Evolutionary conservation across 2,329 filamentous ascomycete genomes (phyloP), one percentile per base, ranked within the genome.

Genomic region (Diaporthe humulicola): DNA sequence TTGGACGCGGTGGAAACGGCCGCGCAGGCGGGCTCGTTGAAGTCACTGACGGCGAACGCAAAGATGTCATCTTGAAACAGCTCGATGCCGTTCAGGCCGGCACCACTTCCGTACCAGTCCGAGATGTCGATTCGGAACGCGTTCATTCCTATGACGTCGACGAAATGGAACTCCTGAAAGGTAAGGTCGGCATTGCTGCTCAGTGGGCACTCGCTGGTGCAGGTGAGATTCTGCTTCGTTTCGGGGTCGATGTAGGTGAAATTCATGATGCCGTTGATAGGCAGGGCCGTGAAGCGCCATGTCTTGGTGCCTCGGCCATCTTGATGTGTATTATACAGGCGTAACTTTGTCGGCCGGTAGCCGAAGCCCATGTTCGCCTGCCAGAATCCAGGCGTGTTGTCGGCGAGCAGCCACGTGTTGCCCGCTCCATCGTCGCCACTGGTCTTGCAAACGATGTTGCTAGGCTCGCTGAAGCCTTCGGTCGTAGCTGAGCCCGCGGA

Each of bases 261-360:
- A 84, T 98, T 98, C 92, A 99, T 94, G 82, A 99, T 98, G 70
- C 97, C 97, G 77, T 94, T 93, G 80, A 96, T 91, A 7, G 96
- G 96, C 74, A 96, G 86, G 25, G 95, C 94, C 30, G 94, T 95
- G 81, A 95, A 97, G 74, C 95, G 92, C 86, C 95, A 99, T 0
- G 93, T 94, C 85, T 94, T 94, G 40, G 96, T 98, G 40, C 97
- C 96, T 77, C 95, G 92, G 70, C 94, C 95, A 79, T 97, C 91
- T 70, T 92, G 88, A 78, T 94, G 92, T 3, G 96, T 97, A 84
- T 99, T 99, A 87, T 94, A 95, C 33, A 99, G 86, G 71, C 95
- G 92, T 75, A 99, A 85, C 83, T 95, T 97, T 14, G 95, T 96
- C 1, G 97, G 97, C 78, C 92, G 88, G 82, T 98, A 98, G 19